Conservation (phyloP, 176 grass and related monocot genomes). For the Carex myosuroides region DNA sequence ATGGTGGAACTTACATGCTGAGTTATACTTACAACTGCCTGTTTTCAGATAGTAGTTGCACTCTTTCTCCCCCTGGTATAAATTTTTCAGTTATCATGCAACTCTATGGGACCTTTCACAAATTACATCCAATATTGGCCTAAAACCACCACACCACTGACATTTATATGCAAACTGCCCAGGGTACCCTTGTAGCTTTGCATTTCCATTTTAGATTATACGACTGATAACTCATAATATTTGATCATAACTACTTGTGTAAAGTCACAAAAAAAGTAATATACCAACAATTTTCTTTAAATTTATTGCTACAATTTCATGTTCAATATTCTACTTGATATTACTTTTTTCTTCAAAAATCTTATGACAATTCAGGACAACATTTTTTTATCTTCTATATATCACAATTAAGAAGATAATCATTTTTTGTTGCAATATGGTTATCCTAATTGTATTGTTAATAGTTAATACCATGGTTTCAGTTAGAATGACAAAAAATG, state of each 20-base stretch:
- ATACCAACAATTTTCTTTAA: background rate
- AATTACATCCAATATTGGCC: slow-evolving; percentile 22
- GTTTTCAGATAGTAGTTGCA: slow-evolving; percentile 90
- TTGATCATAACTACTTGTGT: background rate
- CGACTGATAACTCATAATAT: background rate
- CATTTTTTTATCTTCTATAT: background rate
- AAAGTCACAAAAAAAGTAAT: background rate
- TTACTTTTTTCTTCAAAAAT: background rate
- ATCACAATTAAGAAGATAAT: background rate
- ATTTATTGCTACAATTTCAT: background rate
- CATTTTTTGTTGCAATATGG: background rate
- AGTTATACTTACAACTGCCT: slow-evolving; percentile 79
- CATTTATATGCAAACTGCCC: background rate
- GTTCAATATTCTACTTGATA: background rate
- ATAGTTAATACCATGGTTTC: background rate
- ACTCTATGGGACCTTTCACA: background rate
- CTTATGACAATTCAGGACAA: background rate
- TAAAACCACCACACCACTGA: background rate
- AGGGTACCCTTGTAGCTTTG: background rate
- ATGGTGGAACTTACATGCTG: slow-evolving; percentile 81
- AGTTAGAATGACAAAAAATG: background rate
- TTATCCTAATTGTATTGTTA: background rate
- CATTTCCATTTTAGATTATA: background rate
- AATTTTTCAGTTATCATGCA: background rate
- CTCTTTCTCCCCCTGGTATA: slow-evolving; percentile 81